phyloP scores from a whole-genome alignment of 2,329 filamentous ascomycete species.

The Botrytis porri region DNA sequence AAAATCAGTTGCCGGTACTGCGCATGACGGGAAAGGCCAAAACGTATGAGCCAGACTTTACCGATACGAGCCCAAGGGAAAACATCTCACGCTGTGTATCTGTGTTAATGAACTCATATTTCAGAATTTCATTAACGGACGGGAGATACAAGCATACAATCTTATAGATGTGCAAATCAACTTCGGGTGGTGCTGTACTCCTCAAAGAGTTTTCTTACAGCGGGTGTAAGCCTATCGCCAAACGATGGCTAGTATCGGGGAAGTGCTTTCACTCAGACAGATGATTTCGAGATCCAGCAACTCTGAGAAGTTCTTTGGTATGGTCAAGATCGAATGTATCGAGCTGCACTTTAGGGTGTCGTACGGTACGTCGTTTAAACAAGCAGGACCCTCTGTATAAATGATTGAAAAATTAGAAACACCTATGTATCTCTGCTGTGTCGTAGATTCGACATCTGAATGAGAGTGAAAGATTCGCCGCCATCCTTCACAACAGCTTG shows the following conservation, averaged over 20 bases:
- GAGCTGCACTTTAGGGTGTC: neutral
- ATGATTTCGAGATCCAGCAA: neutral
- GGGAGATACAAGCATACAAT: neutral
- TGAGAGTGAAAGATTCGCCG: neutral
- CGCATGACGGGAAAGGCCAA: neutral
- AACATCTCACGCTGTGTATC: neutral
- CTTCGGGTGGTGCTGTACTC: neutral
- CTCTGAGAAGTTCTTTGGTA: neutral
- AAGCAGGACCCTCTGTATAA: neutral
- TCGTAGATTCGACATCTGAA: neutral
- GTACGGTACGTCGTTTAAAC: neutral
- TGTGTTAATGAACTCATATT: neutral
- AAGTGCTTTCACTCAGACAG: neutral
- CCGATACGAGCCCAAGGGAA: neutral
- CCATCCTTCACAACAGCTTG: neutral
- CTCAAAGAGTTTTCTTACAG: neutral
- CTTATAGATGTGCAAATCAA: neutral
- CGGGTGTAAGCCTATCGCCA: neutral
- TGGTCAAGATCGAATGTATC: neutral
- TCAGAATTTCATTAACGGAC: neutral
- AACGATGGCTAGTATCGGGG: neutral
- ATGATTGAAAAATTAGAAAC: neutral
- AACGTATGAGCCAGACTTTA: neutral
- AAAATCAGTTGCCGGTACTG: neutral
- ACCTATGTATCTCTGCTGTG: neutral